Evolutionary conservation across 768 basidiomycete species (phyloP).

Genomic region (Omphalotus guepiniiformis): DNA sequence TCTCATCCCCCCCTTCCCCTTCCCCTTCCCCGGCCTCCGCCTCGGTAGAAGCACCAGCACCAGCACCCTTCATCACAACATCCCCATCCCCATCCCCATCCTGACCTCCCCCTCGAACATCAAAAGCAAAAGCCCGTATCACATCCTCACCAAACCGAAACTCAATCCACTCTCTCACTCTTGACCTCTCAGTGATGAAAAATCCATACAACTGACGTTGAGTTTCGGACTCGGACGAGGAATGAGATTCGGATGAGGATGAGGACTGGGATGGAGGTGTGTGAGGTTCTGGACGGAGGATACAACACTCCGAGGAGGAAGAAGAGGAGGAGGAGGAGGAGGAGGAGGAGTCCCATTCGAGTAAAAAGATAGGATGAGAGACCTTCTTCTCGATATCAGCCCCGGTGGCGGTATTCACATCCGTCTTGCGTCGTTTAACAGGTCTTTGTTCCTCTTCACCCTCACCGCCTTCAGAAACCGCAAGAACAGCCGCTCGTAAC

Average conservation of each 20-base stretch:
- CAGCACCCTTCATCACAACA: background rate
- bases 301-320: conserved; percentile 3
- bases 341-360: background rate
- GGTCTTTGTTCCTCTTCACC: background rate
- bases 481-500: background rate
- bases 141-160: background rate
- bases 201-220: background rate
- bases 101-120: no score
- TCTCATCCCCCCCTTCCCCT: no score
- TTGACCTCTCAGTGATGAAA: background rate
- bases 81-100: no score
- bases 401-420: background rate
- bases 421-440: background rate
- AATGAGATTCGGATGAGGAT: background rate
- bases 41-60: background rate
- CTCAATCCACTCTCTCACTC: background rate
- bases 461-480: background rate
- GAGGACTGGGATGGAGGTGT: background rate
- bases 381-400: background rate
- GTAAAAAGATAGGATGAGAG: background rate
- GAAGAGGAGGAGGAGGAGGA: background rate
- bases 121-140: background rate
- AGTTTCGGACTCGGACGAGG: background rate
- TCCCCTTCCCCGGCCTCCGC: background rate
- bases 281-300: background rate